Conservation (phyloP, 768 basidiomycete genomes). For the Auriscalpium microsporum region DNA sequence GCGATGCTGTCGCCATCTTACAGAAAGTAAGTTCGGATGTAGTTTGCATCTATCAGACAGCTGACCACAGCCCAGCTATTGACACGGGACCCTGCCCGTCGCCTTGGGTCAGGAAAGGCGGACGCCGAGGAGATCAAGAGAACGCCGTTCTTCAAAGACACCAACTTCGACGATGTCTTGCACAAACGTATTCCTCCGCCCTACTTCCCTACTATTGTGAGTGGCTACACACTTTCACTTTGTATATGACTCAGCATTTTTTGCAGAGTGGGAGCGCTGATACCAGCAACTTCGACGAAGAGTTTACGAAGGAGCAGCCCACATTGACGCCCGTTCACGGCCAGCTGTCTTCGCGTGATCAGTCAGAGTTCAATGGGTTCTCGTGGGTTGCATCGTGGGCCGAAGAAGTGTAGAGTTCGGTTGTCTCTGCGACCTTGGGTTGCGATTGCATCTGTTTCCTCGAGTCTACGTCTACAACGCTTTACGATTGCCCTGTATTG, state of each 20-base stretch:
- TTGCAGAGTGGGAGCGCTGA: slow-evolving; percentile 73
- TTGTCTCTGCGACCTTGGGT: slow-evolving; percentile 1
- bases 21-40: slow-evolving; percentile 59
- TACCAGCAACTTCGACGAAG: slow-evolving; percentile 92
- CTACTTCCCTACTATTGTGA: slow-evolving; percentile 92
- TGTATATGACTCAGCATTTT: not conserved
- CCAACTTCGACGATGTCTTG: slow-evolving; percentile 93
- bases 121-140: slow-evolving; percentile 97
- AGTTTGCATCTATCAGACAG: slow-evolving; percentile 1
- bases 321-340: slow-evolving; percentile 97
- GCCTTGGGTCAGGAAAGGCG: slow-evolving; percentile 83
- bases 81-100: slow-evolving; percentile 83
- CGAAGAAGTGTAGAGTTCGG: slow-evolving; percentile 20
- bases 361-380: slow-evolving; percentile 94
- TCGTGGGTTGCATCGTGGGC: slow-evolving; percentile 68
- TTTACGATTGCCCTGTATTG: slow-evolving; percentile 22
- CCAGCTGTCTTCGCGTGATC: slow-evolving; percentile 81
- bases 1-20: slow-evolving; percentile 90
- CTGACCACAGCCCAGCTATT: slow-evolving; percentile 50
- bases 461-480: slow-evolving; percentile 3
- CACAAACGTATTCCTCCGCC: slow-evolving; percentile 96
- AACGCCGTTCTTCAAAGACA: slow-evolving; percentile 98
- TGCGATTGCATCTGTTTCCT: too few relatives aligned
- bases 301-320: slow-evolving; percentile 95
- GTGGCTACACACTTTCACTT: slow-evolving; percentile 22